Percentiles rank a stretch among this genome's conserved stretches.
Evolutionary conservation across 352 stramenopile genomes (phyloP).

Genomic region (Thraustochytrium sp.): DNA sequence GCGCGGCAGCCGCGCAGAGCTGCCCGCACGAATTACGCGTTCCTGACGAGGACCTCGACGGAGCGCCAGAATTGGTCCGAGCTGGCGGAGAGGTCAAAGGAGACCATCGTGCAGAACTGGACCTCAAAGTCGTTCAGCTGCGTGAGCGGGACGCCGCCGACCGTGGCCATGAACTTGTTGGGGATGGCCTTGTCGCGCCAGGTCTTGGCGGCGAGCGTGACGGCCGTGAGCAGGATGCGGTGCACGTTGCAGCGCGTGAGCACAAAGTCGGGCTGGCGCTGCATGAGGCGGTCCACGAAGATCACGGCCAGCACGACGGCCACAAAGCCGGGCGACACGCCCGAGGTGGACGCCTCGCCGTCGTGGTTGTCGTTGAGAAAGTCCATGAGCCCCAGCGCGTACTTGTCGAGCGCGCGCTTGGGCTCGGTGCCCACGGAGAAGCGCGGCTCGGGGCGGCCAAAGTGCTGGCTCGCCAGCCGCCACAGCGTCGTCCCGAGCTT

Average conservation of each 20-base stretch:
- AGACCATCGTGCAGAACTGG: slow-evolving; percentile 10
- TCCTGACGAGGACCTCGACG: background rate
- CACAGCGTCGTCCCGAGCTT: background rate
- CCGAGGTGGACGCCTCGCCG: background rate
- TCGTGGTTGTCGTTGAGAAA: slow-evolving; percentile 32
- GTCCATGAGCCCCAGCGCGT: background rate
- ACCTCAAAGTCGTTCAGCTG: background rate
- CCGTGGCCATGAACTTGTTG: slow-evolving; percentile 25
- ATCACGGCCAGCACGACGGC: background rate
- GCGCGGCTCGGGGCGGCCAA: background rate
- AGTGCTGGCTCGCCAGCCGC: background rate
- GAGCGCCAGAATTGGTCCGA: background rate
- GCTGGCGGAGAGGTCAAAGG: background rate
- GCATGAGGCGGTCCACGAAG: slow-evolving; percentile 24
- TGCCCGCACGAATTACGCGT: too few relatives aligned
- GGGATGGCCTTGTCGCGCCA: slow-evolving; percentile 27
- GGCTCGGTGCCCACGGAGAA: slow-evolving; percentile 37
- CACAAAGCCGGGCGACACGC: background rate
- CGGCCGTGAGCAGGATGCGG: background rate
- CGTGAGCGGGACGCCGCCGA: background rate
- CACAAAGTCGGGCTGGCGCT: background rate
- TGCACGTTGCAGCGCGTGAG: slow-evolving; percentile 16
- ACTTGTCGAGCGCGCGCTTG: background rate
- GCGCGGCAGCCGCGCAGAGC: too few relatives aligned
- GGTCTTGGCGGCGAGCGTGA: slow-evolving; percentile 3